A percentile compares a stretch with the other conserved stretches of the same genome.
These are phyloP conservation scores for Eimeria maxima DNA, from an alignment of 169 alveolate species.

Conservation along the genomic window DNA sequence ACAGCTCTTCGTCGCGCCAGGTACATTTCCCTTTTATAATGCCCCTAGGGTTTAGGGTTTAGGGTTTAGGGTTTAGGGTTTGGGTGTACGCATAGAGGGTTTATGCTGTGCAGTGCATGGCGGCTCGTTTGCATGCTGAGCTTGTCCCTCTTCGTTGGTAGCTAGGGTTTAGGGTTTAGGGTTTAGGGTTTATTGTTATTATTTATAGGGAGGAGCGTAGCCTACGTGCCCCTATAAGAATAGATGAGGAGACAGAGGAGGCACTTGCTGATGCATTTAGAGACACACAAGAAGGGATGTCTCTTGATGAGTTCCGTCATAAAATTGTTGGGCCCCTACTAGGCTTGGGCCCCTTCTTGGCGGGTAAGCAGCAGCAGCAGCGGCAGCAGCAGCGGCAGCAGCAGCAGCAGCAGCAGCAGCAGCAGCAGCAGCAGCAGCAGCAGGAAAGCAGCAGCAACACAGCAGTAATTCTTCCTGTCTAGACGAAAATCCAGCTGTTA, in stretches of 20 bases:
- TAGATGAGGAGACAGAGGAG: not conserved
- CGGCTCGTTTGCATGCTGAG: too few species aligned
- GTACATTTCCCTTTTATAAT: not conserved
- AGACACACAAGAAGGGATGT: not conserved
- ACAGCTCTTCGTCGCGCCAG: not conserved
- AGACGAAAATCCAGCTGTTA: too few species aligned
- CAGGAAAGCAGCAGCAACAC: too few species aligned
- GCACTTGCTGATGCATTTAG: not conserved
- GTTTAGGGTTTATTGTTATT: not conserved
- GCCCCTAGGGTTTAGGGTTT: not conserved
- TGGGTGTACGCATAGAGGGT: too few species aligned
- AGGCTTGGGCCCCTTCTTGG: slow-evolving; percentile 41
- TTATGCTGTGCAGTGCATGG: too few species aligned
- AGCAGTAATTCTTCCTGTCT: too few species aligned
- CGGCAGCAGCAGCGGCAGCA: too few species aligned
- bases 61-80: too few species aligned
- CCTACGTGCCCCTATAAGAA: not conserved
- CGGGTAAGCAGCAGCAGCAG: slow-evolving; percentile 39
- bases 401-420: too few species aligned
- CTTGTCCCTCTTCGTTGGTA: too few species aligned
- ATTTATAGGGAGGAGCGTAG: not conserved
- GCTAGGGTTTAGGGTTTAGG: slow-evolving; percentile 33
- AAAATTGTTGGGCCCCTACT: slow-evolving; percentile 26
- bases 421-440: too few species aligned
- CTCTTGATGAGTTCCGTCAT: not conserved